Percentiles rank a stretch among this genome's conserved stretches.
Conservation (phyloP, 2,329 filamentous ascomycete genomes). For the Sporothrix brasiliensis region DNA sequence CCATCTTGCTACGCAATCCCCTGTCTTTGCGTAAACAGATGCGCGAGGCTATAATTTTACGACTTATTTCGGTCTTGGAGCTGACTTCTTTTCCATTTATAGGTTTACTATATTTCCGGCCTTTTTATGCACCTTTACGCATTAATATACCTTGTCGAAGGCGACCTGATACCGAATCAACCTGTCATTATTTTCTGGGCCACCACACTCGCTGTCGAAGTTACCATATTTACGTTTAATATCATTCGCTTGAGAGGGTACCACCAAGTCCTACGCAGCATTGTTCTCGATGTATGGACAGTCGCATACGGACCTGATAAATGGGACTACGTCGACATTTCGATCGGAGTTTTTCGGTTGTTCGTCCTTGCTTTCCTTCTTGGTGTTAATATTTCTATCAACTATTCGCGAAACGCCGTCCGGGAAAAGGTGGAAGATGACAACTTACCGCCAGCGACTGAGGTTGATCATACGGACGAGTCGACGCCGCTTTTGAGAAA, state of each 20-base stretch:
- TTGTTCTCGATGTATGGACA: conserved; percentile 47
- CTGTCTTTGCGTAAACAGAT: background rate
- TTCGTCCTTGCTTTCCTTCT: conserved; percentile 51
- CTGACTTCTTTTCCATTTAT: conserved; percentile 25
- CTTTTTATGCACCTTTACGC: conserved; percentile 35
- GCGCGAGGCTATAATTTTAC: background rate
- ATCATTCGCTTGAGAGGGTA: conserved; percentile 67
- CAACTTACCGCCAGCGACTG: conserved; percentile 37
- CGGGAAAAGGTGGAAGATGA: conserved; percentile 49
- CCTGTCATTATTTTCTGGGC: conserved; percentile 82
- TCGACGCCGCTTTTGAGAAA: conserved; percentile 64
- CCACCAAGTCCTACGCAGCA: conserved; percentile 39
- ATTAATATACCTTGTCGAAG: conserved; percentile 66
- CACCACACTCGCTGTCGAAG: conserved; percentile 71
- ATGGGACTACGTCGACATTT: conserved; percentile 68
- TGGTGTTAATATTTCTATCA: conserved; percentile 59
- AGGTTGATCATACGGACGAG: conserved; percentile 49
- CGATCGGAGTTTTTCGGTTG: conserved; percentile 57
- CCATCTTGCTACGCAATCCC: background rate
- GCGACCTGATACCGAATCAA: conserved; percentile 71
- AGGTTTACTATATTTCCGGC: conserved; percentile 37
- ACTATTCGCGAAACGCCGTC: conserved; percentile 49
- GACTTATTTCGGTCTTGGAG: background rate
- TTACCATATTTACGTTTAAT: conserved; percentile 69
- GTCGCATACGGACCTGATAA: conserved; percentile 42